phyloP scores from a whole-genome alignment of 306 rosid species.

The Arachis hypogaea region DNA sequence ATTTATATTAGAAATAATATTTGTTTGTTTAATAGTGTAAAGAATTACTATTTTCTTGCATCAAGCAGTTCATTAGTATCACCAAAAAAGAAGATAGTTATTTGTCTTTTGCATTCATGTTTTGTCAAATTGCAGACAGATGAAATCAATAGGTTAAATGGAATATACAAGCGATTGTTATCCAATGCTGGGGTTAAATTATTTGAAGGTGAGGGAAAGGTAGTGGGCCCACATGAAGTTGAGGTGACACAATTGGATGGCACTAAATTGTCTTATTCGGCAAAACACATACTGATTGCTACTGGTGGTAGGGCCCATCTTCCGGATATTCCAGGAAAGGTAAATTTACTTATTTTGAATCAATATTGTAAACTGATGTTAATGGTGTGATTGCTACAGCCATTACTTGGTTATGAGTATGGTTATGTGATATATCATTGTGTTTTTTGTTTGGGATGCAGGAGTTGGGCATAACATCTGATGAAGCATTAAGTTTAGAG shows the following conservation, averaged over 20 bases:
- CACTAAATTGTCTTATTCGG: constrained; percentile 85
- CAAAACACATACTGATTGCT: constrained; percentile 90
- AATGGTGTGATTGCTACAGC: neutral
- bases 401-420: constrained; percentile 6
- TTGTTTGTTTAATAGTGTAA: constrained; percentile 12
- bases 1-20: constrained; percentile 6
- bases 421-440: neutral
- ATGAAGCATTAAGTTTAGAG: constrained; percentile 96
- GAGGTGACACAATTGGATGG: constrained; percentile 98
- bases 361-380: constrained; percentile 27
- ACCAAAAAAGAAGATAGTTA: neutral
- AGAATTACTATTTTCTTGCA: constrained; percentile 20
- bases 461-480: constrained; percentile 95
- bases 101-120: constrained; percentile 1
- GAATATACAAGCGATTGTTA: constrained; percentile 89
- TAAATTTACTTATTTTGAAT: constrained; percentile 42
- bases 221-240: constrained; percentile 90
- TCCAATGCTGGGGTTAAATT: constrained; percentile 83
- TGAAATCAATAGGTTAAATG: constrained; percentile 86
- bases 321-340: constrained; percentile 88
- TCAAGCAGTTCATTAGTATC: constrained; percentile 24
- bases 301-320: constrained; percentile 90
- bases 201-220: constrained; percentile 91
- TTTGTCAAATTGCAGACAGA: constrained; percentile 68
- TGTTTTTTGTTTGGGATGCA: constrained; percentile 33